A percentile compares a stretch with the other conserved stretches of the same genome.
phyloP scores from a whole-genome alignment of 306 rosid species.

The Fagus crenata region DNA sequence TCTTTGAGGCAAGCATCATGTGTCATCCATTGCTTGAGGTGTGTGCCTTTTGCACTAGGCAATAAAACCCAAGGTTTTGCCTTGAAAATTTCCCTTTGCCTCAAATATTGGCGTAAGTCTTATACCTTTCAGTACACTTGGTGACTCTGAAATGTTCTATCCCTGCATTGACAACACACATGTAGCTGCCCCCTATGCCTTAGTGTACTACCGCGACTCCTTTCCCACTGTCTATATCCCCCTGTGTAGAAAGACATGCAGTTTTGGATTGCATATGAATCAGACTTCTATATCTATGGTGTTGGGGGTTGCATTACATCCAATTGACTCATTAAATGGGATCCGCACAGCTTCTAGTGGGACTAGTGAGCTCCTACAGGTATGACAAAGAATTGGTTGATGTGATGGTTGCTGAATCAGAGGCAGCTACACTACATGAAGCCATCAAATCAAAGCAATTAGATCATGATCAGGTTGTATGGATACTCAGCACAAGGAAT shows the following conservation, averaged over 20 bases:
- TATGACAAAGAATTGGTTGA: conserved; percentile 64
- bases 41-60: too few relatives aligned
- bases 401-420: conserved; percentile 48
- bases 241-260: background rate
- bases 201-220: too few relatives aligned
- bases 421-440: conserved; percentile 63
- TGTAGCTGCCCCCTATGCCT: too few relatives aligned
- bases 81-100: too few relatives aligned
- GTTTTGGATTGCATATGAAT: background rate
- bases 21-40: too few relatives aligned
- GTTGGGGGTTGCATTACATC: conserved; percentile 8
- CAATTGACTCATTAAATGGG: conserved; percentile 17
- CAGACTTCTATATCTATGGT: background rate
- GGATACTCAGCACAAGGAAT: conserved; percentile 83
- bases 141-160: too few relatives aligned
- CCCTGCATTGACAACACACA: too few relatives aligned
- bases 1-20: too few relatives aligned
- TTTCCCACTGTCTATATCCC: too few relatives aligned
- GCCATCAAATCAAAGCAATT: conserved; percentile 59
- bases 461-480: conserved; percentile 56
- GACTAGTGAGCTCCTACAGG: conserved; percentile 81
- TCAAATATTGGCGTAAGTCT: too few relatives aligned
- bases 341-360: conserved; percentile 63
- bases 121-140: too few relatives aligned
- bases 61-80: too few relatives aligned